phyloP scores from a whole-genome alignment of 768 basidiomycete genomes.

The Boletus rufocinnamomeus region DNA sequence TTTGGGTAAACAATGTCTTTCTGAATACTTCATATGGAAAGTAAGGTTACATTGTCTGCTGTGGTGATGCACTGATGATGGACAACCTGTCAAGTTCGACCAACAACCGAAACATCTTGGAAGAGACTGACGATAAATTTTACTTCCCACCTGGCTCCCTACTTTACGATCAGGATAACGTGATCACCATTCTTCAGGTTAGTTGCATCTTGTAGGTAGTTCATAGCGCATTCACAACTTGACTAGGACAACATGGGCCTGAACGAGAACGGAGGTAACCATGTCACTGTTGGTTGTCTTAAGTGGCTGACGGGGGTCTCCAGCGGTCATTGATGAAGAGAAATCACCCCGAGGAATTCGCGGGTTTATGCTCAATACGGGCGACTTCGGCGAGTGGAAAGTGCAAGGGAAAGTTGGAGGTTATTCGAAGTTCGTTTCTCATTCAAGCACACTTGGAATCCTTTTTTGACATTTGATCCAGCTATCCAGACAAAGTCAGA shows the following conservation, averaged over 20 bases:
- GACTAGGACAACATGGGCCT: slow-evolving; percentile 77
- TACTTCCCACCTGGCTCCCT: slow-evolving; percentile 60
- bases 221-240: slow-evolving; percentile 3
- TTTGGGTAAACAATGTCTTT: slow-evolving; percentile 78
- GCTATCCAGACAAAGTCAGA: slow-evolving; percentile 72
- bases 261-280: slow-evolving; percentile 58
- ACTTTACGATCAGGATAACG: slow-evolving; percentile 57
- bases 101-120: slow-evolving; percentile 58
- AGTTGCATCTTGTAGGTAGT: slow-evolving; percentile 10
- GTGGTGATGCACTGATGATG: slow-evolving; percentile 1
- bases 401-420: slow-evolving; percentile 80
- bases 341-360: slow-evolving; percentile 80
- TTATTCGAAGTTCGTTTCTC: slow-evolving; percentile 52
- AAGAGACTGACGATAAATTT: slow-evolving; percentile 70
- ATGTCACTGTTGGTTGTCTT: background rate
- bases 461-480: slow-evolving; percentile 30
- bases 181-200: slow-evolving; percentile 77
- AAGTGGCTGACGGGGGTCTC: slow-evolving; percentile 3
- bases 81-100: slow-evolving; percentile 47
- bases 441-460: background rate
- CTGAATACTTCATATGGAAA: slow-evolving; percentile 74
- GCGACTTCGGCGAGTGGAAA: slow-evolving; percentile 63
- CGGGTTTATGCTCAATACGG: slow-evolving; percentile 68
- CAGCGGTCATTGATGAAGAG: slow-evolving; percentile 49
- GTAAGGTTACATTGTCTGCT: slow-evolving; percentile 39